Evolutionary conservation across 2,329 filamentous ascomycete species (phyloP), one percentile per base, ranked within the genome.

Genomic region (Aspergillus aculeatus): DNA sequence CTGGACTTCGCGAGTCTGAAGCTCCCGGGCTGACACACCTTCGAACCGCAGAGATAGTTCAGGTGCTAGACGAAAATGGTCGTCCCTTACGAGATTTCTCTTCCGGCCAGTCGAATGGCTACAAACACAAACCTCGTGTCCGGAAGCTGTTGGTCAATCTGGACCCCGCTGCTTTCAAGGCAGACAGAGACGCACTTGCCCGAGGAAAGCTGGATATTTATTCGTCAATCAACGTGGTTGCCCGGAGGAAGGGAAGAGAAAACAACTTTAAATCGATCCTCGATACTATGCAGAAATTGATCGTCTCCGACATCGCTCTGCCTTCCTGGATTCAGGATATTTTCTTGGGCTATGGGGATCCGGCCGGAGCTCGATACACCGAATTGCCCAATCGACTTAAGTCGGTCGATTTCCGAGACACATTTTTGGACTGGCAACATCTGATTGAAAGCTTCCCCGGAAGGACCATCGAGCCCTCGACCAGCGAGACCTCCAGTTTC

Each of bases 251-350:
- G 72, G 89, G 91, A 29, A 84, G 93, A 61, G 95, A 99, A 76
- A 99, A 99, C 78, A 99, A 99, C 75, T 99, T 99, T 82, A 96
- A 91, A 71, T 88, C 93, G 10, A 88, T 99, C 10, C 82, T 99
- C 38, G 91, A 97, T 69, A 96, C 93, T 1, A 96, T 99, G 71
- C 91, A 89, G 70, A 90, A 86, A 64, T 83, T 99, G 31, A 89
- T 92, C 2, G 81, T 96, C 35, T 92, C 92, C 0, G 91, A 96
- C 67, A 88, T 94, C 21, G 90, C 91, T 6, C 82, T 98, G 56
- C 92, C 95, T 14, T 85, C 88, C 2, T 99, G 95, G 95, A 82
- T 99, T 48, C 92, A 96, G 69, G 95, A 98, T 66, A 94, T 98
- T 10, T 99, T 98, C 75, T 81, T 99, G n/a, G 95, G 95, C 3